Evolutionary conservation across 352 stramenopile species (phyloP).

Genomic region (Halophytophthora polymorphica): DNA sequence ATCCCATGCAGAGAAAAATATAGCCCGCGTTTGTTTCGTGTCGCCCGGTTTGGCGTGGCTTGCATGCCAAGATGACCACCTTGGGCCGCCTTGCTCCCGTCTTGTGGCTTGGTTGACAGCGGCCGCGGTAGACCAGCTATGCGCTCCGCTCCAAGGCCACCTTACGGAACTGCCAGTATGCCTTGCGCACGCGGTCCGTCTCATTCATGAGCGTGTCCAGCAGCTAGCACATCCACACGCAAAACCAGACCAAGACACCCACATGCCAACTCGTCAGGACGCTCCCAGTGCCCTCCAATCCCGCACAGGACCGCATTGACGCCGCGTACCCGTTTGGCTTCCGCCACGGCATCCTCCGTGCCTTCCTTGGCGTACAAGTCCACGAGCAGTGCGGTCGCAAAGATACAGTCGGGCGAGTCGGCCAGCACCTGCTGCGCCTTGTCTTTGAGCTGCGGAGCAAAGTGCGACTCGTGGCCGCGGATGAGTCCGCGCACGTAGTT

Average conservation of each 20-base stretch:
- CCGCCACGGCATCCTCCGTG: slow-evolving; percentile 34
- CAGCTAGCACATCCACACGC: slow-evolving; percentile 29
- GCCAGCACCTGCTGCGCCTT: slow-evolving; percentile 43
- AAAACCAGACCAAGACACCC: not conserved
- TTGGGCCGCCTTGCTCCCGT: no score
- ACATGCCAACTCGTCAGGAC: not conserved
- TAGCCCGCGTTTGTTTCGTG: not conserved
- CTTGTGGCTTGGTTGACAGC: no score
- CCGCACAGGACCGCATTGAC: not conserved
- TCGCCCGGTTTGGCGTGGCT: no score
- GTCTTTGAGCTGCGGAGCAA: slow-evolving; percentile 34
- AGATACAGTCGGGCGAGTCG: slow-evolving; percentile 54
- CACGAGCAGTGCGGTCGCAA: slow-evolving; percentile 65
- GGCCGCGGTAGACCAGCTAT: no score
- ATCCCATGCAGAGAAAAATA: not conserved
- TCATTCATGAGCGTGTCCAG: slow-evolving; percentile 68
- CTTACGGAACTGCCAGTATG: slow-evolving; percentile 77
- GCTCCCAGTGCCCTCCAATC: no score
- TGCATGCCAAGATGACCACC: no score
- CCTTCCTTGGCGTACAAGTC: slow-evolving; percentile 63
- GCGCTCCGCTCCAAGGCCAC: slow-evolving; percentile 32
- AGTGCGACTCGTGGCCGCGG: slow-evolving; percentile 43
- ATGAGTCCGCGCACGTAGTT: slow-evolving; percentile 87
- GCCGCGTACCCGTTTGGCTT: slow-evolving; percentile 32
- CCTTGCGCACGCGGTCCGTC: slow-evolving; percentile 63